A percentile compares a stretch with the other conserved stretches of the same genome.
Conservation (phyloP, 225 moss, liverwort and hornwort species). For the Pseudoscleropodium purum region DNA sequence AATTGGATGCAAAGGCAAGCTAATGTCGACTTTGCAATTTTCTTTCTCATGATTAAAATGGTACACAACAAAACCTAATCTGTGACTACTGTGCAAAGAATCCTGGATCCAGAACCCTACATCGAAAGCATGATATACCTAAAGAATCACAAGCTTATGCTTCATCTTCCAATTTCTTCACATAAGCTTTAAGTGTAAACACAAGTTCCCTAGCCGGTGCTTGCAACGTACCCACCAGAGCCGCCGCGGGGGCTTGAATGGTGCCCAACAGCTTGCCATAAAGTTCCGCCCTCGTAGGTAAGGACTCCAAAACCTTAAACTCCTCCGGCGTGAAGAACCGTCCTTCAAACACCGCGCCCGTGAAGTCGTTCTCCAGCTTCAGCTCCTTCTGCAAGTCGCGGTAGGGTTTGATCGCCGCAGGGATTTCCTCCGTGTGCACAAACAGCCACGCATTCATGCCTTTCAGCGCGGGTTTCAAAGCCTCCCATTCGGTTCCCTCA, state of each 20-base stretch:
- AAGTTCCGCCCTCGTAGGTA: constrained; percentile 79
- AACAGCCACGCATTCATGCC: constrained; percentile 99
- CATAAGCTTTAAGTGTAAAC: constrained; percentile 71
- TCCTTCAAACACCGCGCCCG: constrained; percentile 92
- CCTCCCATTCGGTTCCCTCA: constrained; percentile 94
- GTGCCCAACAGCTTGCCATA: constrained; percentile 67
- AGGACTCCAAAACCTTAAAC: constrained; percentile 64
- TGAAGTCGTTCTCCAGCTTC: constrained; percentile 83
- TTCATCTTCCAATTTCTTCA: constrained; percentile 89
- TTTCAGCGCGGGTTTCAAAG: constrained; percentile 75
- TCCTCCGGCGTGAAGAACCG: constrained; percentile 67
- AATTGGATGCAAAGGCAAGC: not conserved
- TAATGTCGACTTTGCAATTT: not conserved
- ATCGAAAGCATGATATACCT: not conserved
- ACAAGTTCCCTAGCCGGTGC: constrained; percentile 74
- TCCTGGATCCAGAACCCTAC: not conserved
- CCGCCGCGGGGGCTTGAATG: constrained; percentile 55
- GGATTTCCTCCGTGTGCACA: constrained; percentile 94
- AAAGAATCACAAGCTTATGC: constrained; percentile 15
- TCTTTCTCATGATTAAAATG: constrained; percentile 7
- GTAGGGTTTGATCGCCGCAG: constrained; percentile 83
- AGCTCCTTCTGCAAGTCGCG: constrained; percentile 83
- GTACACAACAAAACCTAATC: constrained; percentile 20
- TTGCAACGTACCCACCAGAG: constrained; percentile 73
- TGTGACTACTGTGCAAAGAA: constrained; percentile 4